Base-by-base conservation (phyloP, 345 rosid genomes). In the Erysimum cheiranthoides region DNA sequence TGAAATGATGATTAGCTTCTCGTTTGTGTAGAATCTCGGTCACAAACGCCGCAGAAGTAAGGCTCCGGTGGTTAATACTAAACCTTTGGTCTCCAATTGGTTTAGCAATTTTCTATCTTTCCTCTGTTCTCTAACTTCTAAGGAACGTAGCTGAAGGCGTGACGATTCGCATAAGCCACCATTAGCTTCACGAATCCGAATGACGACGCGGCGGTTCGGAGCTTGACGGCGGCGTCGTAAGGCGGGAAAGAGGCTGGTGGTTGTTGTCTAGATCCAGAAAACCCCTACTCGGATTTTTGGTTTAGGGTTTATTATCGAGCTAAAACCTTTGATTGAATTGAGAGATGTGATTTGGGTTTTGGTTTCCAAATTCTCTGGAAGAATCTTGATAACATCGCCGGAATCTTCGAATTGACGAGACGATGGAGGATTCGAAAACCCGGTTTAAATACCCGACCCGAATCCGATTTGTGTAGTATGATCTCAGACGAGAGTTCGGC, bases 181-280 rank as follows among this genome's bases (percentile, higher is more conserved):
- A 82, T 85, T 34, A 78, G 82, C 31, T 54, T 79, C 27, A 93
- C 93, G 45, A 32, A 56, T 47, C 97, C 97, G 35, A 91, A 88
- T 2, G 88, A 86, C 16, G 88, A 84, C 18, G 85, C 87, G 14
- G 91, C 82, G 21, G 61, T 77, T 81, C 82, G 86, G 25, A 93
- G 92, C 86, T 84, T 90, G 6, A 84, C 51, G 40, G 96, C 97
- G 32, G 93, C 96, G 10, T 88, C 94, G 71, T 73, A 86, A 0
- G 94, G 93, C 36, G 91, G 86, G 74, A 80, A 60, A 28, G 96
- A 79, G 35, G 80, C 87, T 0, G 94, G 96, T 30, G 90, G 90
- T 87, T 91, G 77, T 87, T 89, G 73, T 91, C 97, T 73, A 93
- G 84, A 76, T 93, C 97, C 97, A 93, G 87, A 91, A 89, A 49